Evolutionary conservation across 129 eudicot genomes (phyloP), one percentile per base, ranked within the genome.

Genomic region (Glebionis coronaria): DNA sequence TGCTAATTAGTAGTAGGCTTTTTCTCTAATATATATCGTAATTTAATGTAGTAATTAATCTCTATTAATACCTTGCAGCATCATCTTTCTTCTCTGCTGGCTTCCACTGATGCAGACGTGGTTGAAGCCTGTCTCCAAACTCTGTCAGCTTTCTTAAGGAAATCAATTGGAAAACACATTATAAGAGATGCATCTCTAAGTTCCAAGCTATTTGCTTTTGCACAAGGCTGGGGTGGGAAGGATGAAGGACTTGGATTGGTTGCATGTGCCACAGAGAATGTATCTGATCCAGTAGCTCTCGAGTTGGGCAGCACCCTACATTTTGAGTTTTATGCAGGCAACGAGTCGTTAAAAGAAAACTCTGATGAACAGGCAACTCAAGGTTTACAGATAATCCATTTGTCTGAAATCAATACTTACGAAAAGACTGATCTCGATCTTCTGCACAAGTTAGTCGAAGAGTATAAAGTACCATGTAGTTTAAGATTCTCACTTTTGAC

Each of bases 141-240:
- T 35, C 51, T 93, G 82, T 88, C 90, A 65, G 81, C 97, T 51
- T 89, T 93, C 46, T 71, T 93, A 74, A 86, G 81, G 83, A 93
- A 93, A 50, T 69, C 95, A n/a, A 78, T 89, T 63, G 99, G 99
- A 23, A 93, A 89, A 76, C 85, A 82, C 70, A 61, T 85, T 3
- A 82, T 87, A 64, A 83, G 95, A 78, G 93, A 89, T 76, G 68
- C 87, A 71, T 80, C 88, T 75, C 77, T 93, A 29, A 90, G 68
- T 70, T 84, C 99, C 55, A 89, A 86, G 77, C 78, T 93, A 61
- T 84, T 84, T 77, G 85, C 97, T 75, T 82, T 93, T 84, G 92
- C 97, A 54, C 99, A 93, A 73, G 99, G 99, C 69, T 93, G 99
- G 99, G 99, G 99, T 16, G 88, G 95, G 55, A 93, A 93, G 69